phyloP scores from a whole-genome alignment of 495 filamentous ascomycete genomes.

The Penicillium cataractarum region DNA sequence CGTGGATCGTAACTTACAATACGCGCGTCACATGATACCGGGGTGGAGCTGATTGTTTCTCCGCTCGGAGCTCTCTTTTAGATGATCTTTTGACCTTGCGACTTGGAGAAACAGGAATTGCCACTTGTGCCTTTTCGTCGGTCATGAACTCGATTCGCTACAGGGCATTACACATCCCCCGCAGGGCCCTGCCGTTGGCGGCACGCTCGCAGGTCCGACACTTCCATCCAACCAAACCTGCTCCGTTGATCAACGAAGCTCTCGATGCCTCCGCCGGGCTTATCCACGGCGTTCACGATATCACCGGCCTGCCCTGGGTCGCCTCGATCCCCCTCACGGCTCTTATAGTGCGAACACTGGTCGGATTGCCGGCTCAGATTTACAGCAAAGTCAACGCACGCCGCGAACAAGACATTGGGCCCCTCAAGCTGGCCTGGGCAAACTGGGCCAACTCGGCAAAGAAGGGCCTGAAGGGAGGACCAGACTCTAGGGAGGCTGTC shows the following conservation, averaged over 20 bases:
- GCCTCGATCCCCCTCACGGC: conserved; percentile 71
- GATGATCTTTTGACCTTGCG: neutral
- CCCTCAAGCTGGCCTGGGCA: conserved; percentile 56
- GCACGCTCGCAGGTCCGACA: conserved; percentile 37
- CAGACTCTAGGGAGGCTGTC: neutral
- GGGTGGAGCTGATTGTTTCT: conserved; percentile 9
- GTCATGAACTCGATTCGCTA: conserved; percentile 26
- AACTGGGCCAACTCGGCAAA: conserved; percentile 29
- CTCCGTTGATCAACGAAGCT: conserved; percentile 48
- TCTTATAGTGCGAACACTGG: conserved; percentile 57
- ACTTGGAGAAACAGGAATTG: neutral
- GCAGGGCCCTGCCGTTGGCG: conserved; percentile 4
- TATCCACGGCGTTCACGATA: conserved; percentile 62
- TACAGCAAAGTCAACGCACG: conserved; percentile 49
- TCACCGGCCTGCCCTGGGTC: conserved; percentile 69
- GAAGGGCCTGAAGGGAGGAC: neutral
- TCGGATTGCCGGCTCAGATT: conserved; percentile 62
- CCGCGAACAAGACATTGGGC: conserved; percentile 50
- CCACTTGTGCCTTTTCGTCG: neutral
- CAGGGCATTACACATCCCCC: conserved; percentile 15
- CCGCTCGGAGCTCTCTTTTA: conserved; percentile 15
- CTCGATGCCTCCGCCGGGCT: conserved; percentile 56
- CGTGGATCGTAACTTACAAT: conserved; percentile 29
- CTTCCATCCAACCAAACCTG: conserved; percentile 50
- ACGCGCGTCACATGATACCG: conserved; percentile 34